phyloP scores from a whole-genome alignment of 2,329 filamentous ascomycete genomes.

The Tympanopsis confertula region DNA sequence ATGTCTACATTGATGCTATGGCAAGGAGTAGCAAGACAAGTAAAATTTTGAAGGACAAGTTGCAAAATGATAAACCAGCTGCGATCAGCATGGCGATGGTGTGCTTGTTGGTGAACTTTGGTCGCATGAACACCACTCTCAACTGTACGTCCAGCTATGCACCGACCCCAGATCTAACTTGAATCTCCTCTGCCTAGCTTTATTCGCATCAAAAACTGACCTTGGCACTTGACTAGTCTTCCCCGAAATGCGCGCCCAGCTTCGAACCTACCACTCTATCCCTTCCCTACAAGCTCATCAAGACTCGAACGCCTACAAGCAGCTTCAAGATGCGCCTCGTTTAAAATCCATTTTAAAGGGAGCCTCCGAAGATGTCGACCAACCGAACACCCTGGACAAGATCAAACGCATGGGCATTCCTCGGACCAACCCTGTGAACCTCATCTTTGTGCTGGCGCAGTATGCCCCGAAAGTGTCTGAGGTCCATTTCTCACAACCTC shows the following conservation, averaged over 20 bases:
- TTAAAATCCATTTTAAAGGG: constrained; percentile 69
- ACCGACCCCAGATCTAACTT: constrained; percentile 3
- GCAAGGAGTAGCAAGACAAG: constrained; percentile 71
- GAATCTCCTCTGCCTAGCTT: neutral
- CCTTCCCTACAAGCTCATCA: constrained; percentile 64
- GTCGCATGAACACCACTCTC: constrained; percentile 67
- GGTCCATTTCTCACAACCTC: constrained; percentile 54
- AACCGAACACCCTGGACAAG: constrained; percentile 59
- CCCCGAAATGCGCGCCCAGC: constrained; percentile 66
- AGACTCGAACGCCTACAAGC: constrained; percentile 66
- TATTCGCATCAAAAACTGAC: neutral
- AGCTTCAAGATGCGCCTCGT: constrained; percentile 63
- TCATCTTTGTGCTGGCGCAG: constrained; percentile 64
- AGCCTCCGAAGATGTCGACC: constrained; percentile 57
- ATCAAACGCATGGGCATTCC: constrained; percentile 37
- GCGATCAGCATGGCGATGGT: constrained; percentile 73
- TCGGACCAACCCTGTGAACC: constrained; percentile 66
- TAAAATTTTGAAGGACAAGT: constrained; percentile 66
- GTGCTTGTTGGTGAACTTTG: constrained; percentile 64
- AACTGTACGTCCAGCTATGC: constrained; percentile 41
- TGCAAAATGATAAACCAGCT: constrained; percentile 56
- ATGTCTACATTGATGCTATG: constrained; percentile 69
- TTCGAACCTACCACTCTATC: constrained; percentile 68
- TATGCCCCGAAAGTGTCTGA: constrained; percentile 65
- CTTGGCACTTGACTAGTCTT: constrained; percentile 40